phyloP scores from a whole-genome alignment of 208 protist species.

The Crithidia acanthocephali region DNA sequence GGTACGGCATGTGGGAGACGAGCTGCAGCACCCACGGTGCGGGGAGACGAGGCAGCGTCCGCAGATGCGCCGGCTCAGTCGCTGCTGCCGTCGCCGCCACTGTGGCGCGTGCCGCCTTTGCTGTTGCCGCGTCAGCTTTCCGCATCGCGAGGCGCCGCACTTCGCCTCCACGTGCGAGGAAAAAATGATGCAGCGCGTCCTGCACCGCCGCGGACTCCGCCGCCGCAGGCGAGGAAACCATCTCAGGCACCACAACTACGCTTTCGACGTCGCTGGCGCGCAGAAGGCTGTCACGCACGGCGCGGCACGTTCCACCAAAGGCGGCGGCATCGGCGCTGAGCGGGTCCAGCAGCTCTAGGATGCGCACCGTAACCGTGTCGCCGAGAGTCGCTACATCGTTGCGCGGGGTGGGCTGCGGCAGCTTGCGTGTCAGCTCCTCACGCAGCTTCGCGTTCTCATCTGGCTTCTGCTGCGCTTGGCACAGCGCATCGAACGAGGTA shows the following conservation, averaged over 20 bases:
- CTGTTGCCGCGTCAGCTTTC: conserved; percentile 34
- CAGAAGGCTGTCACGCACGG: conserved; percentile 44
- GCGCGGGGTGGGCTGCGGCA: conserved; percentile 38
- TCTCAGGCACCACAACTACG: conserved; percentile 52
- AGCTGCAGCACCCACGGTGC: conserved; percentile 46
- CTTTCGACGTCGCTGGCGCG: conserved; percentile 17
- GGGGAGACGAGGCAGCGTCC: conserved; percentile 33
- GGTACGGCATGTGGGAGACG: conserved; percentile 41
- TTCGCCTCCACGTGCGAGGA: conserved; percentile 29
- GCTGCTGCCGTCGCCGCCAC: too few species aligned
- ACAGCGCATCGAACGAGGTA: conserved; percentile 37
- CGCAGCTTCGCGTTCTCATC: conserved; percentile 47
- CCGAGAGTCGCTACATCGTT: conserved; percentile 52
- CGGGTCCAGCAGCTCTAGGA: conserved; percentile 45
- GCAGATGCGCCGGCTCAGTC: background rate
- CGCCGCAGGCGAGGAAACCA: conserved; percentile 29
- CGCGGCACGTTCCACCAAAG: conserved; percentile 55
- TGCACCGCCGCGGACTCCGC: conserved; percentile 34
- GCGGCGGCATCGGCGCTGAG: conserved; percentile 27
- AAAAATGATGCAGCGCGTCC: conserved; percentile 38
- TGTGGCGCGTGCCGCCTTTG: conserved; percentile 37
- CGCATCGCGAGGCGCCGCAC: conserved; percentile 44
- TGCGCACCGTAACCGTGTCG: conserved; percentile 33
- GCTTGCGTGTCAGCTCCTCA: conserved; percentile 39
- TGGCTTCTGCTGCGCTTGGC: conserved; percentile 25